Evolutionary conservation across 2,329 filamentous ascomycete genomes (phyloP), one percentile per base, ranked within the genome.

Genomic region (Tolypocladium capitatum): DNA sequence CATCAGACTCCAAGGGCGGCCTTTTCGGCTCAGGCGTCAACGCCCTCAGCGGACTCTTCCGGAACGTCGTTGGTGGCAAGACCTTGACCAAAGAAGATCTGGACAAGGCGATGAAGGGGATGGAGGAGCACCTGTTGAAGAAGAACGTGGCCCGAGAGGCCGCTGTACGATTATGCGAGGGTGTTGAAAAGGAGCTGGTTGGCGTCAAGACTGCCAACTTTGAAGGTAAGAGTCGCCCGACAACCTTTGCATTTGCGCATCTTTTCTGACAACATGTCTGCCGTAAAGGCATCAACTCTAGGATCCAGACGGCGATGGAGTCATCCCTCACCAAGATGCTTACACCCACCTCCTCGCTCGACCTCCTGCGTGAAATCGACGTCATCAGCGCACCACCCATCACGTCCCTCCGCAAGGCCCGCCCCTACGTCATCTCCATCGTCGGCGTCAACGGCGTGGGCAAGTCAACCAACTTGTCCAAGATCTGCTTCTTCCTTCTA

Each of bases 381-480:
- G 77, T 83, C 41, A 80, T 94, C 52, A 83, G 81, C 7, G 73
- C 78, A 11, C 83, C 86, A 1, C 70, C 83, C 0, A 72, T 70
- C 21, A 77, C 81, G 3, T 81, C 81, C 30, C 73, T 81, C 51
- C 71, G 78, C 55, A 74, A 75, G 50, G 67, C 76, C 20, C 83
- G 92, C 4, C 92, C 92, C 40, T 98, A 97, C 63, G 91, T 97
- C 59, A 94, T 98, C 63, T 96, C 89, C 49, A 95, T 98, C 52
- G 92, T 98, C 40, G 92, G 92, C 52, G 92, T 98, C 62, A 98
- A 98, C 64, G 92, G 92, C 47, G 92, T 98, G 34, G 92, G 92
- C 61, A 98, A 98, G 70, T 96, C 90, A 16, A 98, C 92, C 46
- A 97, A 96, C 63, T 75, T 98, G 34, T 91, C 87, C 65, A 98